Conservation (phyloP, 768 basidiomycete genomes). For the Russula vinacea region DNA sequence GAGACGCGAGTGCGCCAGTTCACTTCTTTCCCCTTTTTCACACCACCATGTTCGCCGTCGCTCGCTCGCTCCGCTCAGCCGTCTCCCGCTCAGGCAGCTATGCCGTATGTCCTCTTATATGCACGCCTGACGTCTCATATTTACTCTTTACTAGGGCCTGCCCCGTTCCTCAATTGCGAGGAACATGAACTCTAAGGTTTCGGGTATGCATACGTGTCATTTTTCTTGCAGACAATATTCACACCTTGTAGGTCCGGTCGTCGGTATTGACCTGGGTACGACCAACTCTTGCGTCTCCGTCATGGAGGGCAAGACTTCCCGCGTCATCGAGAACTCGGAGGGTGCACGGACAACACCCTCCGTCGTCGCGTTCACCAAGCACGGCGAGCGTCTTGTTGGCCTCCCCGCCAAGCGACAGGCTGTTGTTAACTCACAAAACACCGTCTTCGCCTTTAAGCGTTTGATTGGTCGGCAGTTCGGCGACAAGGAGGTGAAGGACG, state of each 20-base stretch:
- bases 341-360: constrained; percentile 98
- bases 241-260: constrained; percentile 63
- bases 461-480: constrained; percentile 90
- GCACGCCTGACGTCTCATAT: not conserved
- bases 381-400: constrained; percentile 94
- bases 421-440: constrained; percentile 92
- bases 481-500: constrained; percentile 91
- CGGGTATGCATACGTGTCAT: constrained; percentile 48
- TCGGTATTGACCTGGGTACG: constrained; percentile 96
- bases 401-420: constrained; percentile 97
- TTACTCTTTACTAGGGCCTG: constrained; percentile 46
- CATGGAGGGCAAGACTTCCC: constrained; percentile 93
- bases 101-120: constrained; percentile 46
- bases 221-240: constrained; percentile 1
- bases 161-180: constrained; percentile 76
- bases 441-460: constrained; percentile 92
- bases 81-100: constrained; percentile 59
- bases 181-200: constrained; percentile 95
- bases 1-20: constrained; percentile 16
- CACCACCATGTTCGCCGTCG: constrained; percentile 65
- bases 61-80: constrained; percentile 60
- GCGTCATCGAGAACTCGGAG: constrained; percentile 96
- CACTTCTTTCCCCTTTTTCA: constrained; percentile 28
- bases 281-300: constrained; percentile 90
- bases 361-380: constrained; percentile 97